These are phyloP conservation scores for Lactifluus pinguis DNA, from an alignment of 768 basidiomycete genomes.

Conservation along the genomic window DNA sequence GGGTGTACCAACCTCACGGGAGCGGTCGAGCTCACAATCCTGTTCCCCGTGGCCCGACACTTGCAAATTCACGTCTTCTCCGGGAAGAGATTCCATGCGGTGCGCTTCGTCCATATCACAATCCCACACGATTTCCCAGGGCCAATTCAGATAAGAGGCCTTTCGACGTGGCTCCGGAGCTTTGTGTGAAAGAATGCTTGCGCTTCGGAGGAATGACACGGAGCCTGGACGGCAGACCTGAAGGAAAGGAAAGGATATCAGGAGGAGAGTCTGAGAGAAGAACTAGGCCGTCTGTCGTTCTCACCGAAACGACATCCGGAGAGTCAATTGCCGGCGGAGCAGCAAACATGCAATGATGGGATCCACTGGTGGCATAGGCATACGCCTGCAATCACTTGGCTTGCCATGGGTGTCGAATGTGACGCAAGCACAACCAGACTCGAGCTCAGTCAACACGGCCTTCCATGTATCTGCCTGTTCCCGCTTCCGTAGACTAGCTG, in stretches of 20 bases:
- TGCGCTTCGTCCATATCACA: neutral
- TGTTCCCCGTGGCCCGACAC: neutral
- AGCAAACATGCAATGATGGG: too few species aligned
- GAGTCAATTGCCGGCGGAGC: too few species aligned
- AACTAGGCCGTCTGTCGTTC: neutral
- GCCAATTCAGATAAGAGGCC: neutral
- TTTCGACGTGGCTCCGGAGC: neutral
- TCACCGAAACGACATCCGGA: constrained; percentile 7
- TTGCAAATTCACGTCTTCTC: neutral
- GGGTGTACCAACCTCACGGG: constrained; percentile 1
- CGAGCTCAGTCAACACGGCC: too few species aligned
- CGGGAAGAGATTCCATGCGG: neutral
- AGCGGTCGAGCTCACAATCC: too few species aligned
- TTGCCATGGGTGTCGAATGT: too few species aligned
- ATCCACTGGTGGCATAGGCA: too few species aligned
- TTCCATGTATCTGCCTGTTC: too few species aligned
- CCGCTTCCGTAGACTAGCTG: too few species aligned
- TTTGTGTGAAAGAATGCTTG: neutral
- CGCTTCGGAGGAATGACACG: neutral
- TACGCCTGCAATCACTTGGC: too few species aligned
- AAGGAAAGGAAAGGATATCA: neutral
- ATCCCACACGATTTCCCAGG: constrained; percentile 9
- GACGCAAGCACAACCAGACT: too few species aligned
- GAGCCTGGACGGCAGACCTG: neutral
- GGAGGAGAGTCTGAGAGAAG: neutral